A percentile compares a stretch with the other conserved stretches of the same genome.
Evolutionary conservation across 2,329 filamentous ascomycete genomes (phyloP).

Genomic region (Aspergillus udagawae): DNA sequence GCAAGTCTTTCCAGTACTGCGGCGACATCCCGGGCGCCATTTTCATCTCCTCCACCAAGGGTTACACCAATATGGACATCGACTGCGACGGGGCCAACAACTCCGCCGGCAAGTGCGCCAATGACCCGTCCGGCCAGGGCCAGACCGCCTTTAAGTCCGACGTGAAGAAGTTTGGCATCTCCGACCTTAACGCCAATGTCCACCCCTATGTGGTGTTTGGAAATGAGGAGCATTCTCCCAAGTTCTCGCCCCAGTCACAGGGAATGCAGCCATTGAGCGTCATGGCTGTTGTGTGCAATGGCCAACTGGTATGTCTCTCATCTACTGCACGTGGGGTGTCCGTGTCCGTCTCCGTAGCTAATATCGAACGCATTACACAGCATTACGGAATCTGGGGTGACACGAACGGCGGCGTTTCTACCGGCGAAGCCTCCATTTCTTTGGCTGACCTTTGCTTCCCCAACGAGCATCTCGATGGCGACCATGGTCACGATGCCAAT

Average conservation of each 20-base stretch:
- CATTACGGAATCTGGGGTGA: slow-evolving; percentile 61
- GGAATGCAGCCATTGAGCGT: slow-evolving; percentile 51
- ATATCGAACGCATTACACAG: slow-evolving; percentile 20
- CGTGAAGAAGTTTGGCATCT: slow-evolving; percentile 38
- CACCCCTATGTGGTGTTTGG: slow-evolving; percentile 55
- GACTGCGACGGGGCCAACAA: slow-evolving; percentile 54
- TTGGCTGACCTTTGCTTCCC: slow-evolving; percentile 58
- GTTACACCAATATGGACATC: slow-evolving; percentile 54
- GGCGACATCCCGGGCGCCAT: slow-evolving; percentile 47
- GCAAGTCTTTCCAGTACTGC: slow-evolving; percentile 39
- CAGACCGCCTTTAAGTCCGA: slow-evolving; percentile 47
- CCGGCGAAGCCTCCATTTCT: slow-evolving; percentile 57
- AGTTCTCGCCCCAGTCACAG: slow-evolving; percentile 39
- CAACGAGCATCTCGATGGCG: slow-evolving; percentile 47
- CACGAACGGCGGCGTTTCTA: slow-evolving; percentile 54
- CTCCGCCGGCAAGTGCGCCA: slow-evolving; percentile 45
- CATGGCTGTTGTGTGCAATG: slow-evolving; percentile 53
- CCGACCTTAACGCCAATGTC: slow-evolving; percentile 48
- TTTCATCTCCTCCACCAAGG: slow-evolving; percentile 44
- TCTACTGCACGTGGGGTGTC: background rate
- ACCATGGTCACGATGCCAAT: slow-evolving; percentile 53
- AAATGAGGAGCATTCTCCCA: slow-evolving; percentile 35
- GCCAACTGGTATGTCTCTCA: slow-evolving; percentile 38
- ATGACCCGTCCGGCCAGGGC: slow-evolving; percentile 38
- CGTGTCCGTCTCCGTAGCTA: background rate